Percentiles rank a stretch among this genome's conserved stretches.
Conservation (phyloP, 108 stramenopile genomes). For the Discostella pseudostelligera region DNA sequence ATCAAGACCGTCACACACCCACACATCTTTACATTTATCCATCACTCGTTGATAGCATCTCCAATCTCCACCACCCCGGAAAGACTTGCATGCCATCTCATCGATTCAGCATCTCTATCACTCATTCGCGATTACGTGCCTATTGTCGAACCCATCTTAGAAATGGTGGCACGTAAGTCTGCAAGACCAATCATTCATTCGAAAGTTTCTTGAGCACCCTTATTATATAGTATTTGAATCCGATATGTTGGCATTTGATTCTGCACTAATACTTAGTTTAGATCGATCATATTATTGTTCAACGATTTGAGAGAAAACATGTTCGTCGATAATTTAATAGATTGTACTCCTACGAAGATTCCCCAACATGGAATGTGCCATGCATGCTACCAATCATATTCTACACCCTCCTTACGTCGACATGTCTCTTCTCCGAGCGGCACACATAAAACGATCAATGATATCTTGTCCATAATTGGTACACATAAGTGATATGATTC, state of each 20-base stretch:
- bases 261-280: neutral
- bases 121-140: no score
- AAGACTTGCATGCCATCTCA: no score
- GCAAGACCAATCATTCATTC: no score
- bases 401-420: neutral
- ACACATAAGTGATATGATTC: conserved; percentile 26
- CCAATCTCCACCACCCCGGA: no score
- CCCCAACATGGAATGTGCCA: neutral
- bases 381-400: neutral
- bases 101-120: no score
- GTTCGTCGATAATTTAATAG: no score
- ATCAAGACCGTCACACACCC: no score
- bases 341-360: neutral
- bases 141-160: no score
- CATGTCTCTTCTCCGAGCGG: neutral
- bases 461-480: conserved; percentile 31
- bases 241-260: neutral
- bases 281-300: neutral
- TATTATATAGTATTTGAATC: neutral
- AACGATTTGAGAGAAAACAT: neutral
- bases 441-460: conserved; percentile 26
- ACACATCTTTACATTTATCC: no score
- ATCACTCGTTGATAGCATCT: no score
- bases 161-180: no score
- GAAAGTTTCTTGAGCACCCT: neutral